Evolutionary conservation across 2,329 filamentous ascomycete genomes (phyloP).

Genomic region (Alternaria ventricosa): DNA sequence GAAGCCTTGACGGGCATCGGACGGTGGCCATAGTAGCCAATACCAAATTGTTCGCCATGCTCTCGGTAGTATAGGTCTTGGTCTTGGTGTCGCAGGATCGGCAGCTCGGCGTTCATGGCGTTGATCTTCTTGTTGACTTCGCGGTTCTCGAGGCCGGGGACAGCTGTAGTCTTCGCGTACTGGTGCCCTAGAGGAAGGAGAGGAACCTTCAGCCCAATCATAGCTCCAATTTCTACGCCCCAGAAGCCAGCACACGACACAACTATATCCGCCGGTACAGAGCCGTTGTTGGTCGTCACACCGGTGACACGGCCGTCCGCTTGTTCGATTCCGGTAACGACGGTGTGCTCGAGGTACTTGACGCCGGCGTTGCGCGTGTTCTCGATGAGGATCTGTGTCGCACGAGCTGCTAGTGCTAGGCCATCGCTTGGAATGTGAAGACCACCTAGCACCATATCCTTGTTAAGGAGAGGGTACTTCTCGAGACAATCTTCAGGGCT

Average conservation of each 20-base stretch:
- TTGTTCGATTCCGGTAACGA: slow-evolving; percentile 64
- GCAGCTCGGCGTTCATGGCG: slow-evolving; percentile 58
- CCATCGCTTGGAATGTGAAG: slow-evolving; percentile 68
- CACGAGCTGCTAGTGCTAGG: slow-evolving; percentile 66
- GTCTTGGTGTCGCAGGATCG: slow-evolving; percentile 69
- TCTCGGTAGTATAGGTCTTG: slow-evolving; percentile 70
- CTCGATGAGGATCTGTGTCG: slow-evolving; percentile 66
- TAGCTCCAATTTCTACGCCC: slow-evolving; percentile 69
- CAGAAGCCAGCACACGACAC: slow-evolving; percentile 70
- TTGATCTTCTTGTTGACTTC: slow-evolving; percentile 52
- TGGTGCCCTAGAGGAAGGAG: slow-evolving; percentile 68
- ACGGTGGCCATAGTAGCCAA: slow-evolving; percentile 69
- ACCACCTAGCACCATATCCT: slow-evolving; percentile 62
- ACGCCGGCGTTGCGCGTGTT: slow-evolving; percentile 66
- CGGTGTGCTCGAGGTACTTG: slow-evolving; percentile 62
- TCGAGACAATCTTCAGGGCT: slow-evolving; percentile 60
- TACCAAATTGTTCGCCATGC: slow-evolving; percentile 67
- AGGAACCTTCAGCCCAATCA: slow-evolving; percentile 65
- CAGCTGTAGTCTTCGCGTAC: slow-evolving; percentile 66
- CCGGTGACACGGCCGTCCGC: slow-evolving; percentile 61
- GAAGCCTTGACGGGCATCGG: slow-evolving; percentile 67
- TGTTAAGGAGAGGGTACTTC: slow-evolving; percentile 63
- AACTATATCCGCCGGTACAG: slow-evolving; percentile 64
- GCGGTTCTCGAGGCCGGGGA: slow-evolving; percentile 54
- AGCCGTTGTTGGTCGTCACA: slow-evolving; percentile 58